Conservation (phyloP, 192 early-diverging fungal genomes). For the Spizellomyces punctatus region DNA sequence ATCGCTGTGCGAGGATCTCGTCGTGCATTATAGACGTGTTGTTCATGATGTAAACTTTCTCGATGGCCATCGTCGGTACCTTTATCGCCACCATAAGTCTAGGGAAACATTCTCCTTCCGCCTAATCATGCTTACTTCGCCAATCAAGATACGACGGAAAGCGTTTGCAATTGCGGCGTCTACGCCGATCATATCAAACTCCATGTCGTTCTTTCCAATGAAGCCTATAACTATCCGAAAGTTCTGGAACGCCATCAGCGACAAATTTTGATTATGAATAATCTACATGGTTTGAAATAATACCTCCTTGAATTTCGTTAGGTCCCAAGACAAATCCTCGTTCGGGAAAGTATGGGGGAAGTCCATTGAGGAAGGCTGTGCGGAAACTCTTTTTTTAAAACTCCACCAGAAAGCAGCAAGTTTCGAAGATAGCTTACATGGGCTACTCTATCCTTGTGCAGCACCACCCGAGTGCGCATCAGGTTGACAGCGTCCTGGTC, state of each 20-base stretch:
- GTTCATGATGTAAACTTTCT: constrained; percentile 88
- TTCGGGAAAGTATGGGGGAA: constrained; percentile 74
- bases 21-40: constrained; percentile 92
- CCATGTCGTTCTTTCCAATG: constrained; percentile 73
- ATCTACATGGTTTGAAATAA: neutral
- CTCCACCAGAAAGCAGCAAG: neutral
- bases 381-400: neutral
- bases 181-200: constrained; percentile 94
- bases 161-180: constrained; percentile 95
- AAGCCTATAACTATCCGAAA: constrained; percentile 62
- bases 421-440: constrained; percentile 52
- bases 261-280: too few relatives aligned
- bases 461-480: constrained; percentile 62
- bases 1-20: constrained; percentile 88
- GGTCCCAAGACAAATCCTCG: constrained; percentile 61
- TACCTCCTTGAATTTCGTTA: constrained; percentile 74
- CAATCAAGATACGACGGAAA: constrained; percentile 88
- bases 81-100: constrained; percentile 10
- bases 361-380: constrained; percentile 77
- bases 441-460: constrained; percentile 69
- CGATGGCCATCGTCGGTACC: constrained; percentile 97
- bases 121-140: constrained; percentile 62
- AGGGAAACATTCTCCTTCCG: too few relatives aligned
- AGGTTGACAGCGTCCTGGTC: constrained; percentile 27
- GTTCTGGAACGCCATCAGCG: too few relatives aligned